These are phyloP conservation scores for Aspergillus nomiae DNA, from an alignment of 2,329 filamentous ascomycete genomes.

Conservation along the genomic window DNA sequence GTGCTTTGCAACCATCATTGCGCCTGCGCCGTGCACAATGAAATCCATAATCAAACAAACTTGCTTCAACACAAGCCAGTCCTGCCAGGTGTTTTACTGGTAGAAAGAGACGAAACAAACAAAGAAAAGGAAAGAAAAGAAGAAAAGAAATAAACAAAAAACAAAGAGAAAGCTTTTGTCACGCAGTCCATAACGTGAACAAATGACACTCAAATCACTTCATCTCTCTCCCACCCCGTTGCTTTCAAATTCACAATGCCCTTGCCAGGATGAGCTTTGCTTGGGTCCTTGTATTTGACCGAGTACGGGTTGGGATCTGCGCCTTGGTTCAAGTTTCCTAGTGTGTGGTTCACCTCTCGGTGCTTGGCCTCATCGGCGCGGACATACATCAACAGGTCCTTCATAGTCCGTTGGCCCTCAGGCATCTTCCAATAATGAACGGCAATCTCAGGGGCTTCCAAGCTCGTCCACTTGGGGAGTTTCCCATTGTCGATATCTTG, in stretches of 20 bases:
- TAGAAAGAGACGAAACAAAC: not conserved
- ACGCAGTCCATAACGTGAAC: not conserved
- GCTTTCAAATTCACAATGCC: conserved; percentile 65
- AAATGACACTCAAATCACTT: conserved; percentile 64
- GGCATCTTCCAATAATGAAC: conserved; percentile 94
- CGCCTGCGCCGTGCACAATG: not conserved
- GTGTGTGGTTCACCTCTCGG: conserved; percentile 92
- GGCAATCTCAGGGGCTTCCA: conserved; percentile 84
- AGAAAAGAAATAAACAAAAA: not conserved
- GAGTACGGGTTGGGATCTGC: conserved; percentile 92
- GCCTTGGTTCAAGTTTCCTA: conserved; percentile 82
- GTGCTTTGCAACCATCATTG: not conserved
- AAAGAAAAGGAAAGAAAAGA: not conserved
- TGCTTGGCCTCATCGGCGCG: conserved; percentile 88
- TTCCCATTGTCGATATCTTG: conserved; percentile 82
- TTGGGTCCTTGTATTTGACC: conserved; percentile 73
- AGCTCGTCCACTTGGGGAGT: conserved; percentile 77
- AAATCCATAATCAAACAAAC: not conserved
- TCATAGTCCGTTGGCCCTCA: conserved; percentile 78
- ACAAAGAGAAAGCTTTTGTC: not conserved
- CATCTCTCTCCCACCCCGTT: conserved; percentile 78
- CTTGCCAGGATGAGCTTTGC: conserved; percentile 69
- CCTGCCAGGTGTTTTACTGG: conserved; percentile 1
- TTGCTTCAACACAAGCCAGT: not conserved
- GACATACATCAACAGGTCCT: conserved; percentile 83